A percentile compares a stretch with the other conserved stretches of the same genome.
Evolutionary conservation across 768 basidiomycete genomes (phyloP).

Genomic region (Basidioascus undulatus): DNA sequence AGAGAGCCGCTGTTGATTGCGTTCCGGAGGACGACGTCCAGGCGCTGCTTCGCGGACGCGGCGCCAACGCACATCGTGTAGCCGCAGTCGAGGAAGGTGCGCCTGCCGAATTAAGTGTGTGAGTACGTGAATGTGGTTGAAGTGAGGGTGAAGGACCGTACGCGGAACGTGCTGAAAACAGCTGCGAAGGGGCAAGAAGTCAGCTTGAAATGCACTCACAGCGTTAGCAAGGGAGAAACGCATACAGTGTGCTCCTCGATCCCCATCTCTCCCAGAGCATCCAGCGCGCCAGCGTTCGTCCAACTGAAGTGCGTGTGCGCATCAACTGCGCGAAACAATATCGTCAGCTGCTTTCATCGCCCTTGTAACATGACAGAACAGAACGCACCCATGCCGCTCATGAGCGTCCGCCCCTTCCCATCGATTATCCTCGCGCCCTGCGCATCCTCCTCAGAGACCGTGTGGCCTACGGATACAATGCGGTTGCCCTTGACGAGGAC

Average conservation of each 20-base stretch:
- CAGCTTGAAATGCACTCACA: no score
- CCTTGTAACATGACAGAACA: neutral
- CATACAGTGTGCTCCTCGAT: constrained; percentile 19
- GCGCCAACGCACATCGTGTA: constrained; percentile 23
- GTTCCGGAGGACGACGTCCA: constrained; percentile 19
- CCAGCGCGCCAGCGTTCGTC: constrained; percentile 17
- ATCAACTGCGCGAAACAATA: constrained; percentile 17
- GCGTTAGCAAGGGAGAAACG: constrained; percentile 15
- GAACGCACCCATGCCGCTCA: constrained; percentile 18
- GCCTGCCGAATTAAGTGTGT: no score
- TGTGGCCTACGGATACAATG: constrained; percentile 16
- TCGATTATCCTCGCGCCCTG: constrained; percentile 12
- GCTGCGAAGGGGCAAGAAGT: no score
- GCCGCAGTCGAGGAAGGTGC: constrained; percentile 20
- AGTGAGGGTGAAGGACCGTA: no score
- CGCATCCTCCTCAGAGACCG: neutral
- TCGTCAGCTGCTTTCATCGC: no score
- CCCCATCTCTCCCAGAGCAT: constrained; percentile 15
- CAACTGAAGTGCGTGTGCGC: constrained; percentile 17
- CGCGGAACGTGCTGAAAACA: no score
- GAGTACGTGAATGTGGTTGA: no score
- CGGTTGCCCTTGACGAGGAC: constrained; percentile 18
- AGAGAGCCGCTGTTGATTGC: constrained; percentile 19
- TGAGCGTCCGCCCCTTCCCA: constrained; percentile 18
- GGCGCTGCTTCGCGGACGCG: constrained; percentile 18